Base-by-base conservation (phyloP, 306 rosid species). In the Alnus glutinosa region DNA sequence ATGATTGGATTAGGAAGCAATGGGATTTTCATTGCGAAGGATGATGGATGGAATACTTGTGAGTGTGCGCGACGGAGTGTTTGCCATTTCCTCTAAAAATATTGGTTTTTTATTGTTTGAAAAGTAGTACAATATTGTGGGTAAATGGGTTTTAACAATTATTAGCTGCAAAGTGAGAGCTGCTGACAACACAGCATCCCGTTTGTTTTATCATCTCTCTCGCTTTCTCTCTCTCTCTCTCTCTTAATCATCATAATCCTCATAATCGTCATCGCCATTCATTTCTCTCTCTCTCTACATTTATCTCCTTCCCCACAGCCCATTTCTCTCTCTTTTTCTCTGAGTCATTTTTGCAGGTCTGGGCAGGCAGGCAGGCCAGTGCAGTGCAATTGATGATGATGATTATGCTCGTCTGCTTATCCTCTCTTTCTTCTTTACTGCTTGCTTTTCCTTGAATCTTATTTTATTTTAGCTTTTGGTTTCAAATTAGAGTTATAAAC, bases 151-250 rank as follows among this genome's bases (percentile, higher is more conserved):
- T 77, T 55, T 71, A 75, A 61, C 86, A 86, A 86, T 80, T 74
- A 83, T 86, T 80, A 77, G 85, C 86, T 54, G 77, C 87, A 83
- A 83, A 86, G 83, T 82, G 75, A 83, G 88, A 74, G 84, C 85
- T 75, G 85, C 85, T 83, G 87, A 77, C 89, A 83, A 77, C 81
- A 84, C 83, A 70, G 82, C 87, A 80, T 73, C 81, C 63, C 47
- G 54, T 69, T 37, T 57, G 57, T 64, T 78, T 68, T 81, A 58
- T 74, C 76, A 64, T 74, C 44, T 66, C 55, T 58, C 36, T 44
- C 37, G 78, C 81, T 81, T 77, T 79, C 78, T 78, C 85, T 36
- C 42, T 63, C 42, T 75, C 39, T 69, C 55, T 62, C 51, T 55
- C 78, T 78, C 87, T 75, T 70, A 83, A 79, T 82, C 87, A 83